These are phyloP conservation scores for Ensete glaucum DNA, from an alignment of 176 grass and related monocot genomes.

Conservation along the genomic window DNA sequence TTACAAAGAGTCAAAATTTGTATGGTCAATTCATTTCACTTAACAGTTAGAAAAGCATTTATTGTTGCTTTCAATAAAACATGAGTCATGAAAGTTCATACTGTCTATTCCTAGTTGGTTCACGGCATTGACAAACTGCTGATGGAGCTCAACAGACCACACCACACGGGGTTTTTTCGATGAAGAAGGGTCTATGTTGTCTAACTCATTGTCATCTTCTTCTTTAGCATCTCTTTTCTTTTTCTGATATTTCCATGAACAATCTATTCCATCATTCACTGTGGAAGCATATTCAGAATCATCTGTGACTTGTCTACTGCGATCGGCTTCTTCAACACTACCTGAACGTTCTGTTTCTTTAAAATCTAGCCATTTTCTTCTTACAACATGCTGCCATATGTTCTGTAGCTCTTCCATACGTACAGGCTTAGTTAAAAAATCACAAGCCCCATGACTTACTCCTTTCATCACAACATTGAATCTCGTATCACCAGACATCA, in stretches of 20 bases:
- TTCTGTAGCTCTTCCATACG: slow-evolving; percentile 96
- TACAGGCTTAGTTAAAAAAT: slow-evolving; percentile 92
- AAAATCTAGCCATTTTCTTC: slow-evolving; percentile 60
- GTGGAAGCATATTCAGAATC: slow-evolving; percentile 74
- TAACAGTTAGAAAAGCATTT: not conserved
- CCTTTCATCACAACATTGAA: slow-evolving; percentile 96
- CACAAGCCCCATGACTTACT: slow-evolving; percentile 94
- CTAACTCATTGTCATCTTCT: slow-evolving; percentile 76
- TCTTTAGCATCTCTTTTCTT: slow-evolving; percentile 87
- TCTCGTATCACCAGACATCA: slow-evolving; percentile 97
- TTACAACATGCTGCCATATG: slow-evolving; percentile 97
- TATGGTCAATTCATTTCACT: not conserved
- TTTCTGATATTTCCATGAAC: slow-evolving; percentile 68
- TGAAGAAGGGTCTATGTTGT: slow-evolving; percentile 64
- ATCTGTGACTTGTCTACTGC: slow-evolving; percentile 35
- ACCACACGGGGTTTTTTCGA: slow-evolving; percentile 98
- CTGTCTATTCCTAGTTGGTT: slow-evolving; percentile 97
- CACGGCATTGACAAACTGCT: slow-evolving; percentile 97
- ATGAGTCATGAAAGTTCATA: slow-evolving; percentile 32
- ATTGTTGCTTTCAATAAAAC: not conserved
- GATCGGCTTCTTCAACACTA: slow-evolving; percentile 82
- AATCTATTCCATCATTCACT: slow-evolving; percentile 68
- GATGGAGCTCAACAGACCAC: slow-evolving; percentile 97
- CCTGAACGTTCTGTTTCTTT: slow-evolving; percentile 84
- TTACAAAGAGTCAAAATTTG: not conserved